Evolutionary conservation across 2,329 filamentous ascomycete genomes (phyloP).

Genomic region (Colletotrichum liaoningense): DNA sequence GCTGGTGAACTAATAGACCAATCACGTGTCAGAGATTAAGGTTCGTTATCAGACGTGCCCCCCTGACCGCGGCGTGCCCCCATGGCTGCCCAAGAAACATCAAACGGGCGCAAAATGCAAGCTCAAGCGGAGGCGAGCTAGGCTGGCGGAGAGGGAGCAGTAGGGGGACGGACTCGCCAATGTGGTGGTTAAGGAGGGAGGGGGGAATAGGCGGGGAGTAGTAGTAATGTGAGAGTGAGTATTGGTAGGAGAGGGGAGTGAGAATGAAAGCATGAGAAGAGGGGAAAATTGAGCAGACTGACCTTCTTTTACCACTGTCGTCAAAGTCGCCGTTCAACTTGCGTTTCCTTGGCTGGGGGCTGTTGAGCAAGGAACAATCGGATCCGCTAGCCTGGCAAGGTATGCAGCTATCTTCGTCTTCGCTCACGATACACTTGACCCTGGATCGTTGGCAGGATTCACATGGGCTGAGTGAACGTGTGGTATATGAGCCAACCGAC

Average conservation of each 20-base stretch:
- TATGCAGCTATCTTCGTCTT: conserved; percentile 78
- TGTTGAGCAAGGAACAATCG: conserved; percentile 82
- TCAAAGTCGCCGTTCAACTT: conserved; percentile 75
- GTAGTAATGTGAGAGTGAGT: neutral
- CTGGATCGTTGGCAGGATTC: conserved; percentile 81
- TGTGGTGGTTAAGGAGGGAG: conserved; percentile 2
- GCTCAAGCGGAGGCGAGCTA: conserved; percentile 19
- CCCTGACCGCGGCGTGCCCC: conserved; percentile 23
- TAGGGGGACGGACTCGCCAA: neutral
- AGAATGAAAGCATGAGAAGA: neutral
- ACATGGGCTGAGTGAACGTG: conserved; percentile 66
- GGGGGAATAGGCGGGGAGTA: neutral
- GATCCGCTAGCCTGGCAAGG: conserved; percentile 82
- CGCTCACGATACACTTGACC: conserved; percentile 79
- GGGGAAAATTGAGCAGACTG: conserved; percentile 48
- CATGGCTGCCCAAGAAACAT: conserved; percentile 25
- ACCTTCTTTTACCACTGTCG: conserved; percentile 78
- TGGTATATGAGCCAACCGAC: conserved; percentile 52
- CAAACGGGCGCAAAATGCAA: conserved; percentile 22
- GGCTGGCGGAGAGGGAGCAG: neutral
- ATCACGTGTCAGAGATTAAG: conserved; percentile 59
- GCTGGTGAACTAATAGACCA: conserved; percentile 67
- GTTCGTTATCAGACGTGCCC: conserved; percentile 29
- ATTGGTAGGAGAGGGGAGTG: neutral
- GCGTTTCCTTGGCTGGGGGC: conserved; percentile 82